phyloP scores from a whole-genome alignment of 305 asterid genomes.

The Rubia tinctorum region DNA sequence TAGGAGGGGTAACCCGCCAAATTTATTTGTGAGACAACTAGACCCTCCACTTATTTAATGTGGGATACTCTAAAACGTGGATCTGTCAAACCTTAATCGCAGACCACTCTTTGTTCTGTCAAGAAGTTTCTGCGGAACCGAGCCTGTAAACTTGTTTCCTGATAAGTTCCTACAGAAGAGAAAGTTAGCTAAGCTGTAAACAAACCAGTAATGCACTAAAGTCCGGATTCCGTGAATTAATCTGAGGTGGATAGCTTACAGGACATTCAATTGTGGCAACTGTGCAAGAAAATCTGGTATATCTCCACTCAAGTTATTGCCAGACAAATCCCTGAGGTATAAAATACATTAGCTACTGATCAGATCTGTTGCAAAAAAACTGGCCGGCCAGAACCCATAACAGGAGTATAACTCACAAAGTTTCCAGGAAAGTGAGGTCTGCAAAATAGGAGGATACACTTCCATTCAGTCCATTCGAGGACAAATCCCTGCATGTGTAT shows the following conservation, averaged over 20 bases:
- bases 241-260: no score
- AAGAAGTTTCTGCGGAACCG: conserved; percentile 25
- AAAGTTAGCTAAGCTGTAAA: neutral
- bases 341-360: neutral
- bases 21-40: no score
- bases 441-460: conserved; percentile 18
- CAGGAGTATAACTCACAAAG: conserved; percentile 24
- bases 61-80: neutral
- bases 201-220: no score
- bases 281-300: conserved; percentile 32
- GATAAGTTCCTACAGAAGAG: conserved; percentile 23
- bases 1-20: no score
- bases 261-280: conserved; percentile 18
- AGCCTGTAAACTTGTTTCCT: conserved; percentile 31
- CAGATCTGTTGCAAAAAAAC: no score
- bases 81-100: conserved; percentile 15
- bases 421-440: conserved; percentile 22
- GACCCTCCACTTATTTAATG: no score
- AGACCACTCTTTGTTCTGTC: conserved; percentile 21
- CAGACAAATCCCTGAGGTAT: conserved; percentile 36
- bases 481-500: neutral
- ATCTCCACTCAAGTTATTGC: conserved; percentile 25
- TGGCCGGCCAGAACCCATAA: no score
- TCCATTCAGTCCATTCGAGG: conserved; percentile 14
- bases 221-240: no score